Evolutionary conservation across 2,329 filamentous ascomycete species (phyloP).

Genomic region (Tolypocladium cylindrosporum): DNA sequence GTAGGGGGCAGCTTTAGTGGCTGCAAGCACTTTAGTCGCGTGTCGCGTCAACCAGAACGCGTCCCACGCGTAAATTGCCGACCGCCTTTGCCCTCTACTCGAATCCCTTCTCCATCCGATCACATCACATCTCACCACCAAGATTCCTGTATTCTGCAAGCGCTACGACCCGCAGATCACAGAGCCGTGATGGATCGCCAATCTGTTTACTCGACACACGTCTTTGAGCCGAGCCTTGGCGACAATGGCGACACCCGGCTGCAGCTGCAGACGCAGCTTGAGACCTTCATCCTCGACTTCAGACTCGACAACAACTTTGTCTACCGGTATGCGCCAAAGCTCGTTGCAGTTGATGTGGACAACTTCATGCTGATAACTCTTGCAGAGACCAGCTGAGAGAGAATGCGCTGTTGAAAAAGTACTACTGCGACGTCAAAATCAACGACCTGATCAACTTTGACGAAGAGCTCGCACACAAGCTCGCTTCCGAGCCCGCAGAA

Average conservation of each 20-base stretch:
- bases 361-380: constrained; percentile 4
- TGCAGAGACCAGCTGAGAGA: constrained; percentile 85
- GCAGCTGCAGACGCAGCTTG: constrained; percentile 68
- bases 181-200: constrained; percentile 64
- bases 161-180: constrained; percentile 5
- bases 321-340: constrained; percentile 56
- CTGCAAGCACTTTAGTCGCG: constrained; percentile 22
- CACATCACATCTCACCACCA: constrained; percentile 2
- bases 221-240: constrained; percentile 60
- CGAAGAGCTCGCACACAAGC: constrained; percentile 82
- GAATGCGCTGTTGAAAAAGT: constrained; percentile 88
- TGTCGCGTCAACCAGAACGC: constrained; percentile 9
- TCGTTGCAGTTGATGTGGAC: not conserved
- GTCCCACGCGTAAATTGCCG: constrained; percentile 11
- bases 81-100: not conserved
- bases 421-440: constrained; percentile 93
- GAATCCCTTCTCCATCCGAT: constrained; percentile 8
- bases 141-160: not conserved
- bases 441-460: constrained; percentile 93
- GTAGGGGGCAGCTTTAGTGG: not conserved
- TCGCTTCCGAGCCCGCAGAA: constrained; percentile 83
- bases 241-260: constrained; percentile 58
- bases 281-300: constrained; percentile 89
- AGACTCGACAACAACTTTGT: constrained; percentile 90
- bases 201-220: constrained; percentile 75